Evolutionary conservation across 2,329 filamentous ascomycete species (phyloP).

Genomic region (Elsinoe perseae): DNA sequence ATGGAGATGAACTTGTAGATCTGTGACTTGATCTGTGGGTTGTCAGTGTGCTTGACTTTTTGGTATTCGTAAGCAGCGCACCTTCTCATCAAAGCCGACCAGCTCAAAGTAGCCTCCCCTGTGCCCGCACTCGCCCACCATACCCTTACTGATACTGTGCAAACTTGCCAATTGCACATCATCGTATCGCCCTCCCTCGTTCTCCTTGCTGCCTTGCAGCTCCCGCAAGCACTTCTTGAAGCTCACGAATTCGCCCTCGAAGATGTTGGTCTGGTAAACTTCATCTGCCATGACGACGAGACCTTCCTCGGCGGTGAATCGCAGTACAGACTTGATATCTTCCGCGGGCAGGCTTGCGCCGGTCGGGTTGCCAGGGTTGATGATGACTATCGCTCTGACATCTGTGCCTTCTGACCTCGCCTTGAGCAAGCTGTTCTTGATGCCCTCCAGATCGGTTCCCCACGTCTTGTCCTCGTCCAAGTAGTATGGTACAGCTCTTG

Average conservation of each 20-base stretch:
- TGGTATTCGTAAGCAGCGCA: constrained; percentile 18
- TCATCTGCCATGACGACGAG: constrained; percentile 92
- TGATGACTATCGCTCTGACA: constrained; percentile 87
- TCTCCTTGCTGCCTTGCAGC: constrained; percentile 59
- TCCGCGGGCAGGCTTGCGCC: constrained; percentile 72
- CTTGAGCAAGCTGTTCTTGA: constrained; percentile 64
- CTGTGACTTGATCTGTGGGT: constrained; percentile 67
- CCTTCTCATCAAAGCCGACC: constrained; percentile 63
- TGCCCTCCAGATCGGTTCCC: constrained; percentile 77
- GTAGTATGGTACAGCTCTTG: constrained; percentile 84
- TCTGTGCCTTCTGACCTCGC: constrained; percentile 72
- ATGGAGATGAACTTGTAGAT: constrained; percentile 99
- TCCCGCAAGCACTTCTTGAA: constrained; percentile 85
- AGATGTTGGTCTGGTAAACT: constrained; percentile 99
- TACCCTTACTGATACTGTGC: constrained; percentile 93
- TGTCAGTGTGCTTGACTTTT: constrained; percentile 18
- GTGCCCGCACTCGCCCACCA: constrained; percentile 98
- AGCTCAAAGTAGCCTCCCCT: constrained; percentile 97
- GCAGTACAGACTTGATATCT: constrained; percentile 76
- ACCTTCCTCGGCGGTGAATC: constrained; percentile 75
- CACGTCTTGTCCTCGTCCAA: constrained; percentile 79
- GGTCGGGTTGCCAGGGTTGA: constrained; percentile 97
- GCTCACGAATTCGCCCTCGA: constrained; percentile 85
- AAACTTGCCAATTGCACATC: constrained; percentile 81
- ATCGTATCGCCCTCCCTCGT: constrained; percentile 68